Evolutionary conservation across 257 asterid genomes (phyloP).

Genomic region (Nicotiana undulata): DNA sequence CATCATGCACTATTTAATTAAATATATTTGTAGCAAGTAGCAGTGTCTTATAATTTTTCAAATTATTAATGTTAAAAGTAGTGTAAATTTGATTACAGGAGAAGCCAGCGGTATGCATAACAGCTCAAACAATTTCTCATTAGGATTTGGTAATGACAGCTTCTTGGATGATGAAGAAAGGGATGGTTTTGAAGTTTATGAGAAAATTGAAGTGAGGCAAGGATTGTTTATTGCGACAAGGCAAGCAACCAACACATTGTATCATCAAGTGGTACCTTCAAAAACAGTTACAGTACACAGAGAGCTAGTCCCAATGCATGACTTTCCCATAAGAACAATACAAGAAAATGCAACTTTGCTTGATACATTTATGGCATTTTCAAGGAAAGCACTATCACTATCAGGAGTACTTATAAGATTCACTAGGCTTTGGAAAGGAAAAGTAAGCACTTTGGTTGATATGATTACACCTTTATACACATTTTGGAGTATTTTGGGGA

Average conservation of each 20-base stretch:
- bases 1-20: too few species aligned
- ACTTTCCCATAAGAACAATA: not conserved
- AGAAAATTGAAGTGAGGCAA: conserved; percentile 30
- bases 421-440: conserved; percentile 18
- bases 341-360: not conserved
- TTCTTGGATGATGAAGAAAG: conserved; percentile 23
- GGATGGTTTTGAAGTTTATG: conserved; percentile 31
- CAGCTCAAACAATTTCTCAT: conserved; percentile 16
- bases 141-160: conserved; percentile 19
- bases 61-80: too few species aligned
- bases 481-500: conserved; percentile 20
- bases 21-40: too few species aligned
- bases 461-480: conserved; percentile 21
- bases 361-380: conserved; percentile 8
- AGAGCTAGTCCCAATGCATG: conserved; percentile 21
- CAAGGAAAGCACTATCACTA: conserved; percentile 13
- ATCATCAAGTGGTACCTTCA: conserved; percentile 38
- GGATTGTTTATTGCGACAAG: conserved; percentile 36
- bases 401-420: conserved; percentile 8
- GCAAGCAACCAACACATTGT: conserved; percentile 30
- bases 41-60: too few species aligned
- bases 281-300: conserved; percentile 25
- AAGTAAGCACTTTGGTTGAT: conserved; percentile 11
- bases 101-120: conserved; percentile 18
- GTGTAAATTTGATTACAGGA: conserved; percentile 17